Evolutionary conservation across 1,139 yeast species (phyloP).

Genomic region (Ashbya aceris): DNA sequence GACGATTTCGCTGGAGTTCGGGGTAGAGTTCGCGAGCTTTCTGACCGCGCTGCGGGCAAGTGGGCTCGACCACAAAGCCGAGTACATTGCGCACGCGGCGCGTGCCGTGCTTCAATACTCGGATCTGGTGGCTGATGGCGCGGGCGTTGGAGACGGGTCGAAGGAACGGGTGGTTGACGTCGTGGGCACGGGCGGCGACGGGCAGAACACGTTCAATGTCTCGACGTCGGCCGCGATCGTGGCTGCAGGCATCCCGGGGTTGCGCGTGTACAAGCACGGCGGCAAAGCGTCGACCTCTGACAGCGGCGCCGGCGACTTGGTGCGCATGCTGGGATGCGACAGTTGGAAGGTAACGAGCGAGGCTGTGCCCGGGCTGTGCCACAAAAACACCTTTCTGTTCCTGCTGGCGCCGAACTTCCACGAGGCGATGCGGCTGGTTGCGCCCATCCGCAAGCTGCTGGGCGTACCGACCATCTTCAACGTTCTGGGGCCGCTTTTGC

Average conservation of each 20-base stretch:
- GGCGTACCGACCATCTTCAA: constrained; percentile 93
- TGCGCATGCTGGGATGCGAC: constrained; percentile 69
- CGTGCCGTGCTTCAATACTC: constrained; percentile 57
- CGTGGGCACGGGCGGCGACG: constrained; percentile 98
- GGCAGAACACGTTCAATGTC: constrained; percentile 92
- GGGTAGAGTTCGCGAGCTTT: constrained; percentile 70
- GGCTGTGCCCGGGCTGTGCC: constrained; percentile 59
- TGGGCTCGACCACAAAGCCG: constrained; percentile 76
- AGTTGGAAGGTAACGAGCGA: constrained; percentile 53
- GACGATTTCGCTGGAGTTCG: constrained; percentile 4
- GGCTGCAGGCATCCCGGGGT: constrained; percentile 75
- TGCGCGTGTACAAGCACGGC: constrained; percentile 83
- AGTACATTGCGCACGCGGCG: constrained; percentile 80
- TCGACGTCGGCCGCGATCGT: constrained; percentile 92
- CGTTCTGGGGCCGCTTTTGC: constrained; percentile 82
- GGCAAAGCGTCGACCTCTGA: constrained; percentile 92
- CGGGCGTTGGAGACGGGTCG: constrained; percentile 3
- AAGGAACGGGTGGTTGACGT: constrained; percentile 59
- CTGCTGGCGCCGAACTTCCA: constrained; percentile 92
- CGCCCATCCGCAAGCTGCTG: constrained; percentile 59
- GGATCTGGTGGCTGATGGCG: constrained; percentile 32
- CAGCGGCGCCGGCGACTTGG: constrained; percentile 88
- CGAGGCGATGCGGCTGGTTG: constrained; percentile 83
- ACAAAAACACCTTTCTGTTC: constrained; percentile 51
- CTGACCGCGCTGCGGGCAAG: constrained; percentile 64